A percentile compares a stretch with the other conserved stretches of the same genome.
Evolutionary conservation across 352 stramenopile species (phyloP).

Genomic region (Globisporangium ultimum): DNA sequence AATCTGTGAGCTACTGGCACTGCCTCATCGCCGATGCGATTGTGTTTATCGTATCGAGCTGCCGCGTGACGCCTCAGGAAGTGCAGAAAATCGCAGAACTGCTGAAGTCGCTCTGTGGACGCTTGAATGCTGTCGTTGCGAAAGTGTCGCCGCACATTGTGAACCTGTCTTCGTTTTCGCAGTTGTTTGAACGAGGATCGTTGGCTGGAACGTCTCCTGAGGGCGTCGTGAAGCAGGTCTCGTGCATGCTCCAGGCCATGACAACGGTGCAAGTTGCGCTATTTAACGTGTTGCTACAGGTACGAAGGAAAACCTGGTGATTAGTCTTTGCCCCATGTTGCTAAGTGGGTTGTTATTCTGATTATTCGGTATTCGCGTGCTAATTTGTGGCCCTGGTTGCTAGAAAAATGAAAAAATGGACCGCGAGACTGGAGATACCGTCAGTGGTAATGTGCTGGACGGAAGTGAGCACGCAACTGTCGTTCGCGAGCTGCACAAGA

Average conservation of each 20-base stretch:
- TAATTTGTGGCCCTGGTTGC: background rate
- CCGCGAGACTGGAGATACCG: constrained; percentile 50
- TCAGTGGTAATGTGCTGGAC: constrained; percentile 35
- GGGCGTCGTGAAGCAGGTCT: constrained; percentile 66
- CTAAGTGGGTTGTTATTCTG: background rate
- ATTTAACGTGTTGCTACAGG: constrained; percentile 51
- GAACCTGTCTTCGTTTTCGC: constrained; percentile 69
- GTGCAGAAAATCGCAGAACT: constrained; percentile 47
- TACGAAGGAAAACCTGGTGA: background rate
- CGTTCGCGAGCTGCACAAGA: constrained; percentile 55
- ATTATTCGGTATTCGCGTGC: background rate
- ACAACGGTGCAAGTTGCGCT: constrained; percentile 68
- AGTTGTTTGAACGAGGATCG: constrained; percentile 70
- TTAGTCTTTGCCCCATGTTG: background rate
- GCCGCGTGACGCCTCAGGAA: constrained; percentile 45
- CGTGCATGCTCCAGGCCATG: constrained; percentile 74
- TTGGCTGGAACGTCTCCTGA: constrained; percentile 59
- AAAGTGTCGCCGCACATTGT: constrained; percentile 83
- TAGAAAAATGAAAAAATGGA: constrained; percentile 62
- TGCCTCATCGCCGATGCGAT: constrained; percentile 65
- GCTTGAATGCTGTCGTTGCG: constrained; percentile 50
- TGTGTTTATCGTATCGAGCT: constrained; percentile 59
- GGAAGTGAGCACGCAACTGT: constrained; percentile 40
- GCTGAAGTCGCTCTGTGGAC: constrained; percentile 52
- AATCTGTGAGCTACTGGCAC: constrained; percentile 77